Evolutionary conservation across 176 grass and related monocot genomes (phyloP).

Genomic region (Cymbopogon citratus): DNA sequence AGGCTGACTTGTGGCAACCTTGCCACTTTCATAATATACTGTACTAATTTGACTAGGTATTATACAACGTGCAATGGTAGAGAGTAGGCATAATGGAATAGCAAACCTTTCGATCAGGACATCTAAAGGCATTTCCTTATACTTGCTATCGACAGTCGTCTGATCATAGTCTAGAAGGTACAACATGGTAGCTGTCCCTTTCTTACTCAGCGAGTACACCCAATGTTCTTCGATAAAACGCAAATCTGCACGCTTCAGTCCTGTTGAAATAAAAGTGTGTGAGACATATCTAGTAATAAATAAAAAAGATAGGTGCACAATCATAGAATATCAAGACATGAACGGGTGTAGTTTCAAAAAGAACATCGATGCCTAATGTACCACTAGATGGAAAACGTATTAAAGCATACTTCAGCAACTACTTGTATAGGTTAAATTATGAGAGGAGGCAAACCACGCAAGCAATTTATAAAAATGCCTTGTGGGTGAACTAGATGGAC

Average conservation of each 20-base stretch:
- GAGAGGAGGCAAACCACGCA: no score
- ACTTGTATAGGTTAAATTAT: no score
- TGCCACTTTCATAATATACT: background rate
- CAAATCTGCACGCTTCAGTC: slow-evolving; percentile 22
- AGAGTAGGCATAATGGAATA: background rate
- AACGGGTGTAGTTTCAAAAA: no score
- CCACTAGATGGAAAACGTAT: no score
- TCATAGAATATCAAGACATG: no score
- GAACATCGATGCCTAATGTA: no score
- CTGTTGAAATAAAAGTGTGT: slow-evolving; percentile 21
- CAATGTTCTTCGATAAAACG: slow-evolving; percentile 34
- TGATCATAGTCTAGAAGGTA: slow-evolving; percentile 40
- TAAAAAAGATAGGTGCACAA: background rate
- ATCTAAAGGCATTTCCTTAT: slow-evolving; percentile 37
- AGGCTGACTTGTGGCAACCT: no score
- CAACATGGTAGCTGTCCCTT: slow-evolving; percentile 38
- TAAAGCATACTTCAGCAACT: background rate
- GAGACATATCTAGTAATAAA: background rate
- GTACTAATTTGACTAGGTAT: background rate
- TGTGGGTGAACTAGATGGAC: no score
- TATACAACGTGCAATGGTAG: background rate
- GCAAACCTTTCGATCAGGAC: slow-evolving; percentile 45
- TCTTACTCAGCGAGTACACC: background rate
- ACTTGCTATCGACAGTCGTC: background rate
- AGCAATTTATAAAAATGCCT: no score